Evolutionary conservation across 1,284 basidiomycete genomes (phyloP), one percentile per base, ranked within the genome.

Genomic region (Rhodotorula sp.): DNA sequence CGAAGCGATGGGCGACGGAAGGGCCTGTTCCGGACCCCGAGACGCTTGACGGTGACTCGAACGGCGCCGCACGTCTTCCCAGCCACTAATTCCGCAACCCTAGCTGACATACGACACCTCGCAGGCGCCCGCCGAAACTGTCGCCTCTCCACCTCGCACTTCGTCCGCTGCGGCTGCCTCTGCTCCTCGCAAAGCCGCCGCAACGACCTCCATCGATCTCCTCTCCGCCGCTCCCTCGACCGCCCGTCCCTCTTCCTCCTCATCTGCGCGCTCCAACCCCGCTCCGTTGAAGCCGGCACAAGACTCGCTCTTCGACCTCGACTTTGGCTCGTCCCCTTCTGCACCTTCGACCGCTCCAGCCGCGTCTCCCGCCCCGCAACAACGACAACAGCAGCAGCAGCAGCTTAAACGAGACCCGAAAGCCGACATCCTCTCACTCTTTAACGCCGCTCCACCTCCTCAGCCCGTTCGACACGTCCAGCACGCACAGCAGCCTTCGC

Each of bases 1-100:
- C 89, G 18, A 86, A 87, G 53, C 84, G 94, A 67, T 99, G 95
- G 95, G 95, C 93, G 0, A 84, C 90, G 81, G 91, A 96, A 37
- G 92, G 91, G 0, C 89, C 91, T 11, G 86, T 85, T 0, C 95
- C 95, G 0, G 91, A 97, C 80, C 95, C 95, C 5, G 87, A 89
- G 34, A 82, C 86, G 0, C 84, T 98, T 24, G 92, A 94, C 26
- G 81, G 79, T 28, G 84, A 47, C 2, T 61, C 34, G 9, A 30
- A 7, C 6, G 28, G 11, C 8, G 55, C 62, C 7, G 61, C 56
- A 22, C 53, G 53, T 28, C 24, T n/a, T 10, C 34, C 26, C 26
- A 34, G 34, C 34, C 22, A n/a, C n/a, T 34, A 31, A 40, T 20
- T 15, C 13, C 8, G 2, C 18, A 8, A 13, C 46, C n/a, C 20